Conservation (phyloP, 352 stramenopile species). For the Phytophthora uliginosa region DNA sequence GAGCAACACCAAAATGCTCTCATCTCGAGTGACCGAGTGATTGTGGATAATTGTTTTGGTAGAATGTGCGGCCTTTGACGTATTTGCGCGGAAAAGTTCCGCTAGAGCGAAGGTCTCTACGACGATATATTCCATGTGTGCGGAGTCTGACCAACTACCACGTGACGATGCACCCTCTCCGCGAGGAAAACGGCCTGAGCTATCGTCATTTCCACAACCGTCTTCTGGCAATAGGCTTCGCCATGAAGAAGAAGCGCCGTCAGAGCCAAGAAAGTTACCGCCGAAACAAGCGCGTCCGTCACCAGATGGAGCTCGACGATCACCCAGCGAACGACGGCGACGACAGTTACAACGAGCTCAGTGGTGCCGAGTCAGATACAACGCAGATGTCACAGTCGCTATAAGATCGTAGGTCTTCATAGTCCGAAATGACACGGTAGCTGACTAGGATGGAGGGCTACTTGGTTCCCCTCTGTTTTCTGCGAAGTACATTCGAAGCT, state of each 20-base stretch:
- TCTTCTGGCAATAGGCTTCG: not conserved
- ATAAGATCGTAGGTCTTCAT: too few species aligned
- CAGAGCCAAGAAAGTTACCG: not conserved
- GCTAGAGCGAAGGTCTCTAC: not conserved
- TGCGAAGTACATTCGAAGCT: too few species aligned
- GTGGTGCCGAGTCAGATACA: too few species aligned
- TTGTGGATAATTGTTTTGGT: not conserved
- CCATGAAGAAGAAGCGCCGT: not conserved
- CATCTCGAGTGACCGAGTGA: not conserved
- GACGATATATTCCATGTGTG: not conserved
- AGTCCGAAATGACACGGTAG: too few species aligned
- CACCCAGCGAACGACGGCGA: not conserved
- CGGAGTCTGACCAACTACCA: not conserved
- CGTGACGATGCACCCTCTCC: not conserved
- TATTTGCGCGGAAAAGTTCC: not conserved
- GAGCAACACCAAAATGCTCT: not conserved
- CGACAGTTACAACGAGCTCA: too few species aligned
- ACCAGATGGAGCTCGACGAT: conserved; percentile 1
- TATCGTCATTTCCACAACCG: not conserved
- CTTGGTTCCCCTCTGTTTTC: too few species aligned
- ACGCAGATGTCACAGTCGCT: too few species aligned
- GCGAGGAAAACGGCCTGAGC: not conserved
- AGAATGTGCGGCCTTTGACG: not conserved
- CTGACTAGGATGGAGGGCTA: too few species aligned
- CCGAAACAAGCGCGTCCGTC: not conserved